A percentile compares a stretch with the other conserved stretches of the same genome.
Conservation (phyloP, 495 filamentous ascomycete genomes). For the Penicillium soppii region DNA sequence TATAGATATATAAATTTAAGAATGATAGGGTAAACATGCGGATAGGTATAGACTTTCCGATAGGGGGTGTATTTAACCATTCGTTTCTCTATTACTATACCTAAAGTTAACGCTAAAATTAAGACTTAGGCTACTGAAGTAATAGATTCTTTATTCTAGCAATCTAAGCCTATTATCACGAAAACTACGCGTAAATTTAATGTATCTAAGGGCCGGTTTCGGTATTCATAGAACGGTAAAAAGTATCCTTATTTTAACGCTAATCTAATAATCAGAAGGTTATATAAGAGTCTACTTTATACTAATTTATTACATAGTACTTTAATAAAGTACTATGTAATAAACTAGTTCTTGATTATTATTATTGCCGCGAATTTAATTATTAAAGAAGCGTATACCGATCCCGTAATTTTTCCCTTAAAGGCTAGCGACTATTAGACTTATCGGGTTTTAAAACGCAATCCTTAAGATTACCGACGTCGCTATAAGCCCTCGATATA, state of each 20-base stretch:
- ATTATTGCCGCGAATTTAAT: not conserved
- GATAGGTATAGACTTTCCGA: too few species aligned
- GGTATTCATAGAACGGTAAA: not conserved
- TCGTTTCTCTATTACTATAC: not conserved
- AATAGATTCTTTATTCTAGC: not conserved
- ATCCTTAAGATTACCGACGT: too few species aligned
- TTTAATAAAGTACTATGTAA: not conserved
- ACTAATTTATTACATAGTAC: not conserved
- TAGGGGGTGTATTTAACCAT: too few species aligned
- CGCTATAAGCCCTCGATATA: too few species aligned
- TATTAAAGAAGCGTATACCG: not conserved
- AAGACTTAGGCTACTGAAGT: not conserved
- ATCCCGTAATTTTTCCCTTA: too few species aligned
- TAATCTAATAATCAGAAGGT: not conserved
- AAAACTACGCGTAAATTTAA: too few species aligned
- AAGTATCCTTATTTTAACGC: not conserved
- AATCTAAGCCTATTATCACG: too few species aligned
- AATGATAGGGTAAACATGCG: too few species aligned
- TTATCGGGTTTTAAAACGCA: too few species aligned
- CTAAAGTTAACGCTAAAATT: not conserved
- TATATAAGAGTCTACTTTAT: not conserved
- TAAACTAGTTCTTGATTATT: too few species aligned
- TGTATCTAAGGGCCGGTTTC: not conserved
- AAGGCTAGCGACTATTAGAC: too few species aligned
- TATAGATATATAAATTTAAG: too few species aligned